Base-by-base conservation (phyloP, 768 basidiomycete species). In the Lepiota brunneoincarnata region DNA sequence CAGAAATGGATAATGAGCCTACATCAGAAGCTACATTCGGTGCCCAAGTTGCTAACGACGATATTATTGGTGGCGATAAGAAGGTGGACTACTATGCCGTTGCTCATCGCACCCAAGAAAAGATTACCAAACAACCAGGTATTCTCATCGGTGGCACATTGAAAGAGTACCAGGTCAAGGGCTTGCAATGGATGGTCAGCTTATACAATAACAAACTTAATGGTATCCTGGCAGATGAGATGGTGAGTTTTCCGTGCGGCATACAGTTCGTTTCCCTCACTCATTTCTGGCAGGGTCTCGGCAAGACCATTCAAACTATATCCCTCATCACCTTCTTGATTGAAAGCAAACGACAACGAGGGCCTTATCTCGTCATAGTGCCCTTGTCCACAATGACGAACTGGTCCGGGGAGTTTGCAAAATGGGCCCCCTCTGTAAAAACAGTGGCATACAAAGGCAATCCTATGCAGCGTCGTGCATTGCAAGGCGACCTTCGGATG, bases 131-230 rank as follows among this genome's bases (percentile, higher is more conserved):
- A 59, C 91, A 93, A 64, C 91, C 91, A 2, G 61, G 61, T 36
- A 75, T 97, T 23, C 81, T 97, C 15, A 67, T 89, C 28, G 94
- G 93, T 56, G 94, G 94, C 42, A 92, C 86, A 1, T 76, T 98
- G 63, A 98, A 97, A 70, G 93, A 95, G 43, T 96, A 97, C 66
- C 94, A 97, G 70, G 55, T 97, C 62, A 94, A 95, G 74, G 94
- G 94, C 54, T 69, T 98, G 63, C 94, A 96, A 70, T 98, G 94
- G 93, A 96, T 97, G 94, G 94, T 98, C 63, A 92, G 89, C 70
- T 77, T 97, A 72, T 97, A 94, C 70, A 97, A 98, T 70, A 98
- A 97, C 77, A 84, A 87, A 64, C 79, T 97, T 56, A 95, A 97
- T 62, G 94, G 94, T 55, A 97, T 98, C 60, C 71, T 97, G 40